phyloP scores from a whole-genome alignment of 257 asterid species.

The Anisodus acutangulus region DNA sequence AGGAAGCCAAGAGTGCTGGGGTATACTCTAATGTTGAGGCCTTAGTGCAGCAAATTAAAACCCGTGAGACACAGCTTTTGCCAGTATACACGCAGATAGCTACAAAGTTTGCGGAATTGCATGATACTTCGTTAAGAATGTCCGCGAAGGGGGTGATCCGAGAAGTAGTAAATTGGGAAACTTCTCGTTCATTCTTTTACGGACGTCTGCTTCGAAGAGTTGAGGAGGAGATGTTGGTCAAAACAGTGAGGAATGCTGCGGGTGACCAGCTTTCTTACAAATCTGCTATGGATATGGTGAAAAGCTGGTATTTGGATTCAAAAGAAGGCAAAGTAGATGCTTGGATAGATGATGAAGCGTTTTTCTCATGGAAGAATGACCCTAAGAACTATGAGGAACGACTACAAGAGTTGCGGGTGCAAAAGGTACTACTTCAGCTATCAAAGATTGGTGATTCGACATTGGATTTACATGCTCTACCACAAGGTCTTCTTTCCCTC shows the following conservation, averaged over 20 bases:
- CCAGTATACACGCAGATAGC: conserved; percentile 93
- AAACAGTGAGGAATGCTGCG: conserved; percentile 74
- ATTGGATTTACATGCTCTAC: conserved; percentile 69
- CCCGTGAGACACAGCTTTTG: conserved; percentile 83
- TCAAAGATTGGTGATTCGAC: conserved; percentile 70
- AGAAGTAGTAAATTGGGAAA: conserved; percentile 79
- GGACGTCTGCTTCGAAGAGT: conserved; percentile 74
- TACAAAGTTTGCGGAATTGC: conserved; percentile 90
- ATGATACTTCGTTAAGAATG: conserved; percentile 91
- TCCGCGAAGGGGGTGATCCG: conserved; percentile 89
- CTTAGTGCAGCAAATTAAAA: conserved; percentile 59
- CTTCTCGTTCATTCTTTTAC: conserved; percentile 75
- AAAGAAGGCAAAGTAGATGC: conserved; percentile 55
- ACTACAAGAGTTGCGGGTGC: conserved; percentile 65
- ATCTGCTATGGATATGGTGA: conserved; percentile 62
- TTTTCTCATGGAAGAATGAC: conserved; percentile 79
- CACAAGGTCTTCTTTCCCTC: conserved; percentile 78
- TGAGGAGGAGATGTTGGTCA: conserved; percentile 70
- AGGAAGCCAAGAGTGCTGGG: conserved; percentile 51
- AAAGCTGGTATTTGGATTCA: conserved; percentile 75
- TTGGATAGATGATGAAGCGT: conserved; percentile 75
- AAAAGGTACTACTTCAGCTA: conserved; percentile 64
- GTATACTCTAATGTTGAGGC: conserved; percentile 40
- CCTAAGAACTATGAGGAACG: conserved; percentile 66
- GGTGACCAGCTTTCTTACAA: conserved; percentile 66